Evolutionary conservation across 73 alveolate genomes (phyloP).

Genomic region (Tetrahymena elliotti): DNA sequence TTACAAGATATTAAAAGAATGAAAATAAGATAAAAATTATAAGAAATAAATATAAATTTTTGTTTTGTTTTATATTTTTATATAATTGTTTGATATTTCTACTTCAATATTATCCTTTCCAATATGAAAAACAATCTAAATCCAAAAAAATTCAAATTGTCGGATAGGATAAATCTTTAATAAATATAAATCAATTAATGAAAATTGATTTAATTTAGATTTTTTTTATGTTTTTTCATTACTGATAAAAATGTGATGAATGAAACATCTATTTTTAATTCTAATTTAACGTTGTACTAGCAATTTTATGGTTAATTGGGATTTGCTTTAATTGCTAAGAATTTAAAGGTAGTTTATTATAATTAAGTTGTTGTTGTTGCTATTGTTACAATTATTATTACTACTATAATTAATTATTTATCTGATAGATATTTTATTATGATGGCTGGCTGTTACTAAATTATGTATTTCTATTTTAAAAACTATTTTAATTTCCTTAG

Average conservation of each 20-base stretch:
- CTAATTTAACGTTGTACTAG: background rate
- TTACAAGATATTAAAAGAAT: too few species aligned
- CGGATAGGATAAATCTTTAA: background rate
- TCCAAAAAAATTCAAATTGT: background rate
- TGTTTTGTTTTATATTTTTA: too few species aligned
- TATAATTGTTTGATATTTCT: background rate
- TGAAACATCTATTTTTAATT: background rate
- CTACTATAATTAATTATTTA: background rate
- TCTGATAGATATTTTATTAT: background rate
- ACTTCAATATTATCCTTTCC: background rate
- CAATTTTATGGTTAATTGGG: background rate
- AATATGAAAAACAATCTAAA: background rate
- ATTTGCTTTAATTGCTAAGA: background rate
- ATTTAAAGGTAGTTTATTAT: background rate
- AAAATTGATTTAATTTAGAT: background rate
- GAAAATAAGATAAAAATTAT: too few species aligned
- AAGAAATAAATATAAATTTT: too few species aligned
- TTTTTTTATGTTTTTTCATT: background rate
- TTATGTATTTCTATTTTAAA: background rate
- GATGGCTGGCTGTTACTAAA: background rate
- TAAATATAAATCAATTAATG: background rate
- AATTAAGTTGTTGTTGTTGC: too few species aligned
- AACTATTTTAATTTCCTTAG: background rate
- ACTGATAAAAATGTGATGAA: background rate
- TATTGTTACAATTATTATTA: too few species aligned